Evolutionary conservation across 1,139 yeast species (phyloP).

Genomic region (Taphrina sp.): DNA sequence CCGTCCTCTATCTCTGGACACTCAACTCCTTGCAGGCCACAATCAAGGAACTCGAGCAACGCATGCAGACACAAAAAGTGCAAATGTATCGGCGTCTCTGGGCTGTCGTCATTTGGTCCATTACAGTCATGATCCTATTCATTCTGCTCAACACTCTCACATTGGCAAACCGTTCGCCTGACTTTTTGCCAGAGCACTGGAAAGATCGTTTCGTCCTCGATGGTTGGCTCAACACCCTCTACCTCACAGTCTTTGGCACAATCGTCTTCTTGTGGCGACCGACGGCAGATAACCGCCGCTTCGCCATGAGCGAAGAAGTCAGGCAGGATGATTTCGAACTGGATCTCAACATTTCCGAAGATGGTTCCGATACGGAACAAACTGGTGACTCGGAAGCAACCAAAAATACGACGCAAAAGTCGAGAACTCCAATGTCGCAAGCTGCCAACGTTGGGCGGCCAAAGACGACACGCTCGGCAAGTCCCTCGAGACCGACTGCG

Average conservation of each 20-base stretch:
- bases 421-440: too few species aligned
- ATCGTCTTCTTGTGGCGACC: constrained; percentile 96
- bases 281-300: constrained; percentile 87
- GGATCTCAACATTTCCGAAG: constrained; percentile 21
- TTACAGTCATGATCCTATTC: constrained; percentile 60
- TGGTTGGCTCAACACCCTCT: constrained; percentile 92
- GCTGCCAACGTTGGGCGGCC: background rate
- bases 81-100: constrained; percentile 79
- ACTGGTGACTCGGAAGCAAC: background rate
- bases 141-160: constrained; percentile 68
- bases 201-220: constrained; percentile 82
- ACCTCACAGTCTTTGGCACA: constrained; percentile 76
- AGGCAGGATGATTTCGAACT: constrained; percentile 61
- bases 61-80: constrained; percentile 88
- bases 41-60: constrained; percentile 65
- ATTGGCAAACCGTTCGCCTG: constrained; percentile 70
- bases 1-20: constrained; percentile 71
- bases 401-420: background rate
- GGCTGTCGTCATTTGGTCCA: constrained; percentile 67
- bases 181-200: constrained; percentile 86
- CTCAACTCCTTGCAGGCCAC: constrained; percentile 73
- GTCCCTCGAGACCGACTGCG: background rate
- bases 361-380: constrained; percentile 7
- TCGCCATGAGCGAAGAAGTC: constrained; percentile 84
- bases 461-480: background rate